Conservation (phyloP, 441 rosid species). For the Arabidopsis lyrata region DNA sequence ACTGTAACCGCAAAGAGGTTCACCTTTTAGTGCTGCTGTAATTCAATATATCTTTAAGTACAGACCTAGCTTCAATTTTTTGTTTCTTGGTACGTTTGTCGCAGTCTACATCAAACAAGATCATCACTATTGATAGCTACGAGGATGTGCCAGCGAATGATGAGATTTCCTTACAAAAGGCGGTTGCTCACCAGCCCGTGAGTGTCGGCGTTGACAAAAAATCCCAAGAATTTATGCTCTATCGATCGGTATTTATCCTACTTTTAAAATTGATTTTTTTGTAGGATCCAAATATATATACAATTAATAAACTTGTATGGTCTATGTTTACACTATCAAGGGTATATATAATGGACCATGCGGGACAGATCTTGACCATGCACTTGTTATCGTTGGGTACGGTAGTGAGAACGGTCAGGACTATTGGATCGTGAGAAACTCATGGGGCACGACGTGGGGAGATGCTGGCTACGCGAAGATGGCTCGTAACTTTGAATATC, state of each 20-base stretch:
- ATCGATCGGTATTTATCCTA: constrained; percentile 60
- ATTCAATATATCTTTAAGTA: too few species aligned
- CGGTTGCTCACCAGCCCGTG: constrained; percentile 71
- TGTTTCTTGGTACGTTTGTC: constrained; percentile 1
- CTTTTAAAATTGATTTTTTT: neutral
- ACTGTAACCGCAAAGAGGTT: constrained; percentile 22
- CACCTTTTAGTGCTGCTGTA: neutral
- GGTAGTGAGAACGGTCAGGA: constrained; percentile 64
- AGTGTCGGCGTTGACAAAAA: constrained; percentile 79
- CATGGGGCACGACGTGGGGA: constrained; percentile 89
- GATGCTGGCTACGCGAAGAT: constrained; percentile 63
- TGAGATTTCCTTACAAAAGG: constrained; percentile 61
- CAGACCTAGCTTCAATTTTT: neutral
- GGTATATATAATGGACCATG: constrained; percentile 77
- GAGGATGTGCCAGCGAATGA: constrained; percentile 64
- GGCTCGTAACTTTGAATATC: constrained; percentile 51
- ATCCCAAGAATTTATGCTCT: constrained; percentile 70
- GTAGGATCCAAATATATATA: neutral
- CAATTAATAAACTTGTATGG: neutral
- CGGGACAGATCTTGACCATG: constrained; percentile 74
- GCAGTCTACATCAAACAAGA: constrained; percentile 54
- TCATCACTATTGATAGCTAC: constrained; percentile 66
- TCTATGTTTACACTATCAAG: constrained; percentile 45
- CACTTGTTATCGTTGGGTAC: constrained; percentile 74
- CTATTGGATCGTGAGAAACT: constrained; percentile 88